Evolutionary conservation across 176 grass and related monocot species (phyloP).

Genomic region (Cenchrus fungigraminus): DNA sequence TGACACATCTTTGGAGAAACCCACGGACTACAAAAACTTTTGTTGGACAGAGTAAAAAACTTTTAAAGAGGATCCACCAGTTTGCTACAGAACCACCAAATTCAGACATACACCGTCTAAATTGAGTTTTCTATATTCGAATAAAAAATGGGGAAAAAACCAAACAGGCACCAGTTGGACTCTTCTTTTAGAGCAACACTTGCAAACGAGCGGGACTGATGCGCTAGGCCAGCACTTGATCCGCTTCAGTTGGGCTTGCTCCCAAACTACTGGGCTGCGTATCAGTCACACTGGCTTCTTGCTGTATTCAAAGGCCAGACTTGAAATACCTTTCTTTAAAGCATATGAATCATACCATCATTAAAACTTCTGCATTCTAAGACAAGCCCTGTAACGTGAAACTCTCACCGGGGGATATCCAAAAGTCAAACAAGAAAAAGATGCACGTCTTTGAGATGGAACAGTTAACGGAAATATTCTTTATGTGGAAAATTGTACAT

Average conservation of each 20-base stretch:
- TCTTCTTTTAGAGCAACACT: background rate
- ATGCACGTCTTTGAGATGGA: background rate
- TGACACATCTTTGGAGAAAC: no score
- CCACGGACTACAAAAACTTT: no score
- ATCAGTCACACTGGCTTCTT: background rate
- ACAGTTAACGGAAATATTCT: background rate
- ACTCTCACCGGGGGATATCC: background rate
- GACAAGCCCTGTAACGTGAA: background rate
- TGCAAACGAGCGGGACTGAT: background rate
- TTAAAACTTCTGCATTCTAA: background rate
- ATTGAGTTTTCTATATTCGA: background rate
- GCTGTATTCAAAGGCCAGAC: background rate
- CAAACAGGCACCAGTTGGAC: background rate
- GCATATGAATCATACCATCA: background rate
- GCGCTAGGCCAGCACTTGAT: background rate
- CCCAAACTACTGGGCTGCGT: no score
- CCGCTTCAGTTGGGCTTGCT: background rate
- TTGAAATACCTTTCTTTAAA: background rate
- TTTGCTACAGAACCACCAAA: background rate
- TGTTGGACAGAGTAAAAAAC: background rate
- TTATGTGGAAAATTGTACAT: slow-evolving; percentile 35
- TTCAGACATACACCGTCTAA: background rate
- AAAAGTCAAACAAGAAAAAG: background rate
- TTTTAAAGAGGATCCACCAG: background rate
- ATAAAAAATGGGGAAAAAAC: background rate